phyloP scores from a whole-genome alignment of 1,284 basidiomycete species.

The Inonotus hispidus region DNA sequence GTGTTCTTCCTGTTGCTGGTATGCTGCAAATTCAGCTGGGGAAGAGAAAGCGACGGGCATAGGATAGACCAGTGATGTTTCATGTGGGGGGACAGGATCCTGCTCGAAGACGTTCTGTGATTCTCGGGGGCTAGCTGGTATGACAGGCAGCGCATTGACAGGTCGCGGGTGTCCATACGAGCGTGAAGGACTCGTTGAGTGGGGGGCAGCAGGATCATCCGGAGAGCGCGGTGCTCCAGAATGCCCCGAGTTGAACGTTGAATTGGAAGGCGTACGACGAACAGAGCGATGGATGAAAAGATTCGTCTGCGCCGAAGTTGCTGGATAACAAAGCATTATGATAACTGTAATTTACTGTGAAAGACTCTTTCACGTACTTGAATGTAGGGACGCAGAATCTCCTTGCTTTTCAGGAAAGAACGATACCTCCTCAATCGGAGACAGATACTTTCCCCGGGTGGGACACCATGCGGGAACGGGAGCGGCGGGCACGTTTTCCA shows the following conservation, averaged over 20 bases:
- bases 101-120: slow-evolving; percentile 18
- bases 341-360: background rate
- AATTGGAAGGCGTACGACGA: slow-evolving; percentile 14
- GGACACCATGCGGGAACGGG: background rate
- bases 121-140: slow-evolving; percentile 18
- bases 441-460: slow-evolving; percentile 1
- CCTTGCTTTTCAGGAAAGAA: slow-evolving; percentile 15
- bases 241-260: slow-evolving; percentile 15
- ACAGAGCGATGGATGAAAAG: slow-evolving; percentile 20
- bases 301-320: slow-evolving; percentile 15
- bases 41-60: slow-evolving; percentile 4
- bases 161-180: background rate
- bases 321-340: slow-evolving; percentile 2
- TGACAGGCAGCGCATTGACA: slow-evolving; percentile 12
- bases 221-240: slow-evolving; percentile 12
- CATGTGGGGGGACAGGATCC: slow-evolving; percentile 1
- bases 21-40: background rate
- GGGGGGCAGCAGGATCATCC: background rate
- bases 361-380: slow-evolving; percentile 7
- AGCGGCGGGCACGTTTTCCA: background rate
- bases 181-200: background rate
- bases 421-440: slow-evolving; percentile 16
- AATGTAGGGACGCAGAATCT: slow-evolving; percentile 16
- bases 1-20: slow-evolving; percentile 3
- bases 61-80: slow-evolving; percentile 3